A percentile compares a stretch with the other conserved stretches of the same genome.
Conservation (phyloP, 495 filamentous ascomycete genomes). For the Corynascus novoguineensis region DNA sequence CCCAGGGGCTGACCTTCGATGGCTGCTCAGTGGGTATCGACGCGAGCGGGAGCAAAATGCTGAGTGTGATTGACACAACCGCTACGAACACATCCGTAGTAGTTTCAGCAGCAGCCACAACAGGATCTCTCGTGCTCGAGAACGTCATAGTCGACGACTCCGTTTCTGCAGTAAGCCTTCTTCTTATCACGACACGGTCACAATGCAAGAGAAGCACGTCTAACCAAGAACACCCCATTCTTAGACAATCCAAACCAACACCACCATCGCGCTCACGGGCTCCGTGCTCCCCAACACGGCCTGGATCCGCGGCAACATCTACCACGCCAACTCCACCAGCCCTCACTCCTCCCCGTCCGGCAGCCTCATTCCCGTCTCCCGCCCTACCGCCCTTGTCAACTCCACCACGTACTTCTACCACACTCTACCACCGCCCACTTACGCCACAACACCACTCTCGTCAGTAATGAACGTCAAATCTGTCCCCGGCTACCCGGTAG, state of each 20-base stretch:
- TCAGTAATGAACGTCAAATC: conserved; percentile 50
- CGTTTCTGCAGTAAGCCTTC: conserved; percentile 16
- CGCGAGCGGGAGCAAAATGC: conserved; percentile 40
- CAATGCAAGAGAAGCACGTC: not conserved
- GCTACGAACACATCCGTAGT: conserved; percentile 36
- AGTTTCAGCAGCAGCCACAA: conserved; percentile 35
- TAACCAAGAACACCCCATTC: not conserved
- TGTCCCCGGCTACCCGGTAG: conserved; percentile 25
- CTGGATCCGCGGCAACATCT: conserved; percentile 27
- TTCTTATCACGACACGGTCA: not conserved
- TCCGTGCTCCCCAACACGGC: conserved; percentile 14
- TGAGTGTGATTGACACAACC: conserved; percentile 42
- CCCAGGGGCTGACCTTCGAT: conserved; percentile 40
- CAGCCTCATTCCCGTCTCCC: conserved; percentile 21
- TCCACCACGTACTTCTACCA: conserved; percentile 35
- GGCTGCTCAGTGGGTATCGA: conserved; percentile 53
- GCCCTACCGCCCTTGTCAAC: conserved; percentile 29
- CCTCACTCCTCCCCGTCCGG: conserved; percentile 5
- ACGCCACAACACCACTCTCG: conserved; percentile 23
- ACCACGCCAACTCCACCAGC: conserved; percentile 1
- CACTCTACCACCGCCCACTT: conserved; percentile 36
- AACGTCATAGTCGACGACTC: conserved; percentile 32
- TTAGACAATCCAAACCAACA: conserved; percentile 19
- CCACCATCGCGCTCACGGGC: conserved; percentile 18
- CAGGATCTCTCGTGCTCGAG: conserved; percentile 50